Conservation (phyloP, 2,329 filamentous ascomycete species). For the Neofusicoccum ribis region DNA sequence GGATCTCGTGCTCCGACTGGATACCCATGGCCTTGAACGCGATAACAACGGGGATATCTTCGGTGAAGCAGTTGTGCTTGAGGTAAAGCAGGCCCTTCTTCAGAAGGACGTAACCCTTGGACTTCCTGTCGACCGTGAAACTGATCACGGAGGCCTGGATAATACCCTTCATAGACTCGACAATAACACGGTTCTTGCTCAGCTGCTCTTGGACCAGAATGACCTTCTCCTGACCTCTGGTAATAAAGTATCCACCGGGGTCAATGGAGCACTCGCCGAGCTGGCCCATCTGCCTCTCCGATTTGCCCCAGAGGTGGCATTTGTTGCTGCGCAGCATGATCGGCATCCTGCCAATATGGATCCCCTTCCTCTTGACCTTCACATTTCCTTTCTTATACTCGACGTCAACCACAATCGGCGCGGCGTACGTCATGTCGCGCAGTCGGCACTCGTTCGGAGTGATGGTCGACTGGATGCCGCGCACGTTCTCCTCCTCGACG, state of each 20-base stretch:
- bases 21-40: slow-evolving; percentile 91
- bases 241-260: slow-evolving; percentile 96
- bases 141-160: slow-evolving; percentile 96
- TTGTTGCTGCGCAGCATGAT: slow-evolving; percentile 97
- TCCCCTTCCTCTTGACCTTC: slow-evolving; percentile 68
- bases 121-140: slow-evolving; percentile 96
- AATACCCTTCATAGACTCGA: slow-evolving; percentile 91
- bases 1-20: slow-evolving; percentile 90
- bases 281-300: slow-evolving; percentile 82
- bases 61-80: slow-evolving; percentile 88
- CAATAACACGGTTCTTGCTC: slow-evolving; percentile 98
- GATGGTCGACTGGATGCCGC: slow-evolving; percentile 53
- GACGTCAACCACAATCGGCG: slow-evolving; percentile 90
- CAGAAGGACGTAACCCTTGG: slow-evolving; percentile 91
- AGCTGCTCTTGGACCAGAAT: slow-evolving; percentile 97
- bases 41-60: slow-evolving; percentile 93
- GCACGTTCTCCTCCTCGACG: slow-evolving; percentile 68
- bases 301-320: slow-evolving; percentile 81
- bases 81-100: slow-evolving; percentile 92
- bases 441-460: slow-evolving; percentile 96
- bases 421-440: slow-evolving; percentile 96
- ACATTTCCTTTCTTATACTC: slow-evolving; percentile 82
- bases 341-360: slow-evolving; percentile 86
- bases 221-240: slow-evolving; percentile 96
- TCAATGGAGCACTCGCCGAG: slow-evolving; percentile 96